Percentiles rank a stretch among this genome's conserved stretches.
These are phyloP conservation scores for Dunaliella primolecta DNA, from an alignment of 139 green algal genomes.

Conservation along the genomic window DNA sequence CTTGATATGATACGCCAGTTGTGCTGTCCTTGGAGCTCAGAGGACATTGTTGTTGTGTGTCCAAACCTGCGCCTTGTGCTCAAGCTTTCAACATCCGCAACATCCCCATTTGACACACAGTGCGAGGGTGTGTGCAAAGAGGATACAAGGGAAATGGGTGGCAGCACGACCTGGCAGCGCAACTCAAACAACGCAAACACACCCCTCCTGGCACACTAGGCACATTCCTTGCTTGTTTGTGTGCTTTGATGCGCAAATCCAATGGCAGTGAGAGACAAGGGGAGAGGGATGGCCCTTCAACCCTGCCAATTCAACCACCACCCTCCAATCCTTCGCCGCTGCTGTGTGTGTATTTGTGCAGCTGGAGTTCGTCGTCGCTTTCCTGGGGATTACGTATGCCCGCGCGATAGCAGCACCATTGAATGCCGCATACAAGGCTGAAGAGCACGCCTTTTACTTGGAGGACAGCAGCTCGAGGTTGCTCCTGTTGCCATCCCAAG, in stretches of 20 bases:
- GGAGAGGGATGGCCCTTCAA: too few relatives aligned
- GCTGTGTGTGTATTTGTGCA: too few relatives aligned
- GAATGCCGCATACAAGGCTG: conserved; percentile 65
- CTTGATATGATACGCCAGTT: neutral
- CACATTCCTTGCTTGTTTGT: too few relatives aligned
- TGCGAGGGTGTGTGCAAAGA: conserved; percentile 66
- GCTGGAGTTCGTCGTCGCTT: conserved; percentile 69
- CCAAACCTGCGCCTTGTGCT: neutral
- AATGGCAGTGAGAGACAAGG: too few relatives aligned
- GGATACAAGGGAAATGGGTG: conserved; percentile 28
- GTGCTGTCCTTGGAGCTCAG: neutral
- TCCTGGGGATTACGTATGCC: conserved; percentile 57
- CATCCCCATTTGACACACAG: neutral
- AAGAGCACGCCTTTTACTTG: conserved; percentile 74
- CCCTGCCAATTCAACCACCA: too few relatives aligned
- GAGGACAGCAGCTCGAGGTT: conserved; percentile 64
- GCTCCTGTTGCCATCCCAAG: conserved; percentile 52
- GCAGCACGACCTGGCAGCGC: too few relatives aligned
- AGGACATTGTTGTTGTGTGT: neutral
- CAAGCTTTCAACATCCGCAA: neutral
- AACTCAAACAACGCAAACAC: too few relatives aligned
- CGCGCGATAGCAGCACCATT: conserved; percentile 64
- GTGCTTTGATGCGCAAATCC: too few relatives aligned
- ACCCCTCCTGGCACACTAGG: too few relatives aligned
- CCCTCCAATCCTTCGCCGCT: too few relatives aligned